Base-by-base conservation (phyloP, 1,139 yeast genomes). In the Debaryomyces sp. region DNA sequence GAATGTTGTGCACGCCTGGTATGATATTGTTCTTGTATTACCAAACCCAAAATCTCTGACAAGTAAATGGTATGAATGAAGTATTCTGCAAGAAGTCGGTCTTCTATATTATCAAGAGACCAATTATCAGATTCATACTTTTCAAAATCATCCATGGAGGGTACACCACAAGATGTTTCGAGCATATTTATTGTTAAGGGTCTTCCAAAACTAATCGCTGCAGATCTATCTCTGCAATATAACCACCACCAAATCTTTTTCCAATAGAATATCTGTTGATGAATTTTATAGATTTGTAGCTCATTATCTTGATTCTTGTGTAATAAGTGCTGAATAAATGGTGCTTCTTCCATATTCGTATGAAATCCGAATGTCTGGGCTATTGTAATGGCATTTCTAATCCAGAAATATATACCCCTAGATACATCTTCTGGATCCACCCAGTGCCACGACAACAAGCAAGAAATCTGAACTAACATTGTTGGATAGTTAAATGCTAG, bases 201-300 rank as follows among this genome's bases (percentile, higher is more conserved):
- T 17, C 57, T 29, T 3, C 59, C 59, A 35, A 43, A 54, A 44
- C 58, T 49, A 18, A 54, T 24, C 8, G 53, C 40, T 12, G 50
- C 34, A n/a, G 53, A 44, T 26, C 56, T 35, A 43, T 56, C 59
- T 9, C 57, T 46, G 17, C 47, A 46, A 46, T 50, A 53, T n/a
- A 56, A 39, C 50, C 51, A 53, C 59, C 58, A 56, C 56, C 56
- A 56, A 5, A 54, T 30, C 40, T 51, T 52, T 15, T 45, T 47
- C 52, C 54, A 51, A 15, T 41, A 42, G 38, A 49, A 54, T 24
- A 45, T 40, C 37, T 54, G 57, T 40, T 47, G 55, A 12, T 46
- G 39, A 13, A 56, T 34, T 17, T 37, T 30, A 27, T 40, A 41
- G 5, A 1, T 41, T 22, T 21, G 35, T 22, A n/a, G n/a, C 30